Base-by-base conservation (phyloP, 2,329 filamentous ascomycete genomes). In the Botrytis deweyae region DNA sequence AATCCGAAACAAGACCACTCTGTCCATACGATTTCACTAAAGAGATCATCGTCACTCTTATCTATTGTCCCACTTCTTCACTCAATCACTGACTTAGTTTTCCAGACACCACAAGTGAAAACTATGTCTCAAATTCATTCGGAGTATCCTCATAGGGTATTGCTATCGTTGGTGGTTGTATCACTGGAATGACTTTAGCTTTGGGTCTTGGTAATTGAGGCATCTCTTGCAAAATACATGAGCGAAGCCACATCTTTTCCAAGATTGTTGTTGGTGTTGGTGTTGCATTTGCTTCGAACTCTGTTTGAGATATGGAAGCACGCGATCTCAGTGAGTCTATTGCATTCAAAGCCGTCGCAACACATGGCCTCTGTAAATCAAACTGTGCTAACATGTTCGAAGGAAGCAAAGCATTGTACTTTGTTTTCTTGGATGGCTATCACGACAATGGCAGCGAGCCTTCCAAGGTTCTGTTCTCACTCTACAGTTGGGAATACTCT, bases 261-360 rank as follows among this genome's bases (percentile, higher is more conserved):
- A 12, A 78, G 61, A 75, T 78, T 69, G 76, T 75, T 18, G 76
- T 73, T 69, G 76, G 76, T 18, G 76, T 73, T 20, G 77, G 77
- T 6, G 61, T 78, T 8, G 72, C 70, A 12, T 75, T 78, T 40
- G 58, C 70, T 18, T 63, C 73, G 25, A 78, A 77, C 63, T 65
- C 73, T 14, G 69, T 72, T 8, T 36, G 62, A 10, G 74, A 73
- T 1, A 75, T 79, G 74, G 40, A 73, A 46, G 44, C 20, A 36
- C 40, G 29, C 29, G 68, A 71, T 25, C 40, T 29, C 10, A 49
- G 25, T 20, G 18, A 63, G 9, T 63, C 49, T 36, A 16, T 22
- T 29, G 20, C 55, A 49, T 63, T 63, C 29, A n/a, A 63, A 42
- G 59, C 20, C 20, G 58, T 52, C 18, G 29, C 59, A 16, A 63